These are phyloP conservation scores for Tulasnella sp. DNA, from an alignment of 768 basidiomycete genomes.

Conservation along the genomic window DNA sequence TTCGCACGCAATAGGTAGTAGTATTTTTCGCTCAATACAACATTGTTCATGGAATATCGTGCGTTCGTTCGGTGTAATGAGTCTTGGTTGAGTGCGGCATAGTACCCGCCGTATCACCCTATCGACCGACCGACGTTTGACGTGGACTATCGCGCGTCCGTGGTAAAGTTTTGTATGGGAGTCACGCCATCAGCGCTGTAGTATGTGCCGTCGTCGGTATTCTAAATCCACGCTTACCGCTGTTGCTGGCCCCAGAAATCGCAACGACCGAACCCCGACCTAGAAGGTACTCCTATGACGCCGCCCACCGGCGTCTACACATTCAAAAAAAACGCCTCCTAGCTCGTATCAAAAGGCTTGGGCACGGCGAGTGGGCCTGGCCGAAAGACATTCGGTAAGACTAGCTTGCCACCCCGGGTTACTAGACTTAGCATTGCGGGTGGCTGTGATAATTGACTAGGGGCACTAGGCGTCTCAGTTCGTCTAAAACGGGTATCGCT, in stretches of 20 bases:
- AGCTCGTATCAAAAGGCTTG: not conserved
- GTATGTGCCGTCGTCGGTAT: not conserved
- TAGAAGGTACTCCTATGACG: not conserved
- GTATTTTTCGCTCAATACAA: not conserved
- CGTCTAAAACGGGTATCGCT: not conserved
- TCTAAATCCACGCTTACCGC: not conserved
- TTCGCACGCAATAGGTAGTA: not conserved
- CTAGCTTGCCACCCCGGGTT: not conserved
- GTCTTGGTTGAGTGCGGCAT: not conserved
- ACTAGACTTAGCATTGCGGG: not conserved
- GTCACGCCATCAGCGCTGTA: not conserved
- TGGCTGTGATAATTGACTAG: not conserved
- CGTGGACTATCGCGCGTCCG: not conserved
- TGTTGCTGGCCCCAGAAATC: not conserved
- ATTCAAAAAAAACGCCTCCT: not conserved
- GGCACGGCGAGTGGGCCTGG: not conserved
- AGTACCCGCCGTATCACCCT: not conserved
- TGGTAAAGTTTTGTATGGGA: too few species aligned
- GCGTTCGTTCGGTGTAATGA: not conserved
- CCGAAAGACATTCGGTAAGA: too few species aligned
- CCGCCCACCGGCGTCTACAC: not conserved
- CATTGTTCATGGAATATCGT: not conserved
- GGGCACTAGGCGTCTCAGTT: not conserved
- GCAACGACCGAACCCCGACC: not conserved
- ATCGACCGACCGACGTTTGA: not conserved